phyloP scores from a whole-genome alignment of 495 filamentous ascomycete species.

The Astrothelium macrocarpum region DNA sequence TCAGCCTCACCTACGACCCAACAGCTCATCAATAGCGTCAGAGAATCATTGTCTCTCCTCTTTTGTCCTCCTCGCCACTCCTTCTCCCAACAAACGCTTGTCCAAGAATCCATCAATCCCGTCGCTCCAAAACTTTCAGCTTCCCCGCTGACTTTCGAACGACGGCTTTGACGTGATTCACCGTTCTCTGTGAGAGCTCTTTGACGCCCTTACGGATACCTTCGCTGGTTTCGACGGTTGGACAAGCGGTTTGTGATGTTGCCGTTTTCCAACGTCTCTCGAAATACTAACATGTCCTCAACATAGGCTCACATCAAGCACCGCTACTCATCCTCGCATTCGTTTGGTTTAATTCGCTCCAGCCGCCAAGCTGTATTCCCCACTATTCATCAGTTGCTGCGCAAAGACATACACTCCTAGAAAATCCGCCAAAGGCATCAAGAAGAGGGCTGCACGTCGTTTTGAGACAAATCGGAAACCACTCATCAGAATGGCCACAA shows the following conservation, averaged over 20 bases:
- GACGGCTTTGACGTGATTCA: slow-evolving; percentile 15
- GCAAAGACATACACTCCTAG: slow-evolving; percentile 39
- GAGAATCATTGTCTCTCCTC: not conserved
- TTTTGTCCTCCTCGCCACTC: slow-evolving; percentile 11
- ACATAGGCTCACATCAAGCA: not conserved
- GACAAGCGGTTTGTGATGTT: slow-evolving; percentile 12
- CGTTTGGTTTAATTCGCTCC: slow-evolving; percentile 2
- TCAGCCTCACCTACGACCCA: slow-evolving; percentile 4
- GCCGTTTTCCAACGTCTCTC: not conserved
- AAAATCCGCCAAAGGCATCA: slow-evolving; percentile 35
- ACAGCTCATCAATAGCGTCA: not conserved
- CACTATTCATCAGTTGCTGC: slow-evolving; percentile 49
- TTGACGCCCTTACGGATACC: slow-evolving; percentile 26
- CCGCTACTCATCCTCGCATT: not conserved
- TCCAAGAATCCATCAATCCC: slow-evolving; percentile 14
- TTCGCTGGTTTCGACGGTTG: slow-evolving; percentile 32
- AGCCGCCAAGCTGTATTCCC: slow-evolving; percentile 56
- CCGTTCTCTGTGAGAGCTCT: slow-evolving; percentile 26
- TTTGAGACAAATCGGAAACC: slow-evolving; percentile 26
- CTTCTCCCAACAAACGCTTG: slow-evolving; percentile 11
- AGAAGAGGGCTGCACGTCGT: slow-evolving; percentile 30
- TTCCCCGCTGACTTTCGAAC: slow-evolving; percentile 15
- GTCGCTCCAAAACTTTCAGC: slow-evolving; percentile 12
- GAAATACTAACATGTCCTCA: not conserved
- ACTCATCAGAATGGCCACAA: slow-evolving; percentile 19